Conservation (phyloP, 257 asterid genomes). For the Solanum medicagineum region DNA sequence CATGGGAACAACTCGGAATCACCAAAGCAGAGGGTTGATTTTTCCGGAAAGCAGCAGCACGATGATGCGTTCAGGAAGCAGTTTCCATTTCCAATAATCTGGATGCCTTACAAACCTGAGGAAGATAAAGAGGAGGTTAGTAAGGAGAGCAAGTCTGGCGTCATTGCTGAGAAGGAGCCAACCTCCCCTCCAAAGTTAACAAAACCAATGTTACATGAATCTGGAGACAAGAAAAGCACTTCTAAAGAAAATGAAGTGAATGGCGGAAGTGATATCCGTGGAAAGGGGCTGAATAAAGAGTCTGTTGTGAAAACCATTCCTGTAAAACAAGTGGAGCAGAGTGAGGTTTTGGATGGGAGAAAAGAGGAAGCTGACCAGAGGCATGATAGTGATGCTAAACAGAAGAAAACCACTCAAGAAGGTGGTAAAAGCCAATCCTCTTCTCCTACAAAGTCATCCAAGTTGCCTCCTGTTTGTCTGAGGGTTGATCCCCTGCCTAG, state of each 20-base stretch:
- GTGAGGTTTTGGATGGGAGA: slow-evolving; percentile 2
- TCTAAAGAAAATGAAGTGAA: not conserved
- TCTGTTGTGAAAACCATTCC: slow-evolving; percentile 14
- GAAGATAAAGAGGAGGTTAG: slow-evolving; percentile 2
- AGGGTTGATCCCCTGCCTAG: slow-evolving; percentile 67
- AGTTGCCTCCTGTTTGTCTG: slow-evolving; percentile 67
- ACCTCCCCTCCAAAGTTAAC: not conserved
- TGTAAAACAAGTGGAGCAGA: slow-evolving; percentile 30
- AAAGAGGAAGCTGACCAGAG: slow-evolving; percentile 1
- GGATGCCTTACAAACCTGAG: slow-evolving; percentile 46
- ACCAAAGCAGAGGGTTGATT: slow-evolving; percentile 12
- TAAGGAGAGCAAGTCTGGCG: not conserved
- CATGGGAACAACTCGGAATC: slow-evolving; percentile 10
- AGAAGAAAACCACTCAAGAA: slow-evolving; percentile 4
- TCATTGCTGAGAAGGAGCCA: not conserved
- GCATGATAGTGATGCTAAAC: not conserved
- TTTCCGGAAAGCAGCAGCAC: not conserved
- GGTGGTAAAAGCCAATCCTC: slow-evolving; percentile 15
- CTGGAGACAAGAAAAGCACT: not conserved
- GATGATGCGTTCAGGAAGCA: slow-evolving; percentile 6
- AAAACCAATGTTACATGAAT: not conserved
- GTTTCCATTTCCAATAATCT: slow-evolving; percentile 38
- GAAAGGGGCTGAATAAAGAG: slow-evolving; percentile 5
- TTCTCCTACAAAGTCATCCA: slow-evolving; percentile 36
- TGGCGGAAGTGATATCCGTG: not conserved